Conservation (phyloP, 2,329 filamentous ascomycete species). For the Lasiodiplodia citricola region DNA sequence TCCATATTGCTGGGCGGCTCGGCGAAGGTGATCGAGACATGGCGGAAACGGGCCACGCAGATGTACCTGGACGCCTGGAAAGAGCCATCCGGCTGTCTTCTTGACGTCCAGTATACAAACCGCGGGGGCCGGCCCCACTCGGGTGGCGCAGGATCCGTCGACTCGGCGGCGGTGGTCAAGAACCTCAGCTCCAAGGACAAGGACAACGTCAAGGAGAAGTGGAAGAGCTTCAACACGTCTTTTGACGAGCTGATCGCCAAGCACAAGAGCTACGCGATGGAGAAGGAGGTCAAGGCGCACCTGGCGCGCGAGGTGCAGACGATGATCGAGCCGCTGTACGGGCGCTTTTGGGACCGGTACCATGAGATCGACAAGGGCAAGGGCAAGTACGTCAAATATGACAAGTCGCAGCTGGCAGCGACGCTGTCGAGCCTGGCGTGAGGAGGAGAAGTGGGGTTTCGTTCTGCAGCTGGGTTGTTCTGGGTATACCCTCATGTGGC, state of each 20-base stretch:
- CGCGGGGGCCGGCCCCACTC: slow-evolving; percentile 70
- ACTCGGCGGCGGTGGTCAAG: slow-evolving; percentile 85
- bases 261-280: slow-evolving; percentile 87
- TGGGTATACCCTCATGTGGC: slow-evolving; percentile 25
- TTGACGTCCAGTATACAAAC: slow-evolving; percentile 92
- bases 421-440: slow-evolving; percentile 56
- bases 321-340: slow-evolving; percentile 93
- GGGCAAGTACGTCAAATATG: slow-evolving; percentile 97
- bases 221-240: slow-evolving; percentile 83
- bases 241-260: slow-evolving; percentile 88
- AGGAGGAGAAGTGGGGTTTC: slow-evolving; percentile 29
- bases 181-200: slow-evolving; percentile 86
- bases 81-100: slow-evolving; percentile 78
- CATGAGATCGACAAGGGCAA: slow-evolving; percentile 98
- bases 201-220: slow-evolving; percentile 96
- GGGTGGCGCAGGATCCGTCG: slow-evolving; percentile 58
- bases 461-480: slow-evolving; percentile 28
- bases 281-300: slow-evolving; percentile 82
- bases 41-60: slow-evolving; percentile 84
- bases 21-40: slow-evolving; percentile 74
- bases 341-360: slow-evolving; percentile 94
- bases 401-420: slow-evolving; percentile 79
- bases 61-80: slow-evolving; percentile 88
- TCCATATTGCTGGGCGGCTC: slow-evolving; percentile 68
- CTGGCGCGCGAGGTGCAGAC: slow-evolving; percentile 85